Evolutionary conservation across 768 basidiomycete genomes (phyloP).

Genomic region (Russula foetens): DNA sequence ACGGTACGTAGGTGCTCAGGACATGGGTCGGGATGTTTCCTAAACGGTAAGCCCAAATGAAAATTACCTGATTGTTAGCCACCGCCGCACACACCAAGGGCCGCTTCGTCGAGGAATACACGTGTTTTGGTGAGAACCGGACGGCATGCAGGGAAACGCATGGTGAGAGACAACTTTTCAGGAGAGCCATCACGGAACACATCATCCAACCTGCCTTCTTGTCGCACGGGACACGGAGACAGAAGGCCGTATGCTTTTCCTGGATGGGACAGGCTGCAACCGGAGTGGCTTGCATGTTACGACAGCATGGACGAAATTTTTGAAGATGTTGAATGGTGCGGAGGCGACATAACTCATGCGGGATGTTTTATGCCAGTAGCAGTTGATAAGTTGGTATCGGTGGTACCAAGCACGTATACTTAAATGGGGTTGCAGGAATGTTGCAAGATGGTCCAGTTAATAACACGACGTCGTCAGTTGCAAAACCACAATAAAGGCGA

Average conservation of each 20-base stretch:
- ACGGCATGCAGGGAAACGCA: constrained; percentile 5
- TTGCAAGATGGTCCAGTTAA: not conserved
- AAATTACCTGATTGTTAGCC: not conserved
- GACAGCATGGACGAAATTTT: not conserved
- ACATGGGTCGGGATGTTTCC: not conserved
- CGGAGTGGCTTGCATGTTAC: too few relatives aligned
- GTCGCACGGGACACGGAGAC: not conserved
- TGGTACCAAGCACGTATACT: not conserved
- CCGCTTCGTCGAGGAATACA: constrained; percentile 9
- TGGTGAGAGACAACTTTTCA: not conserved
- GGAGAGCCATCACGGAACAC: not conserved
- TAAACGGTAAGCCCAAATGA: not conserved
- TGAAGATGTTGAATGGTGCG: not conserved
- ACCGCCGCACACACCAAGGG: not conserved
- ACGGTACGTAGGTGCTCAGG: not conserved
- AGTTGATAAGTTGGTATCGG: not conserved
- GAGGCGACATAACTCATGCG: not conserved
- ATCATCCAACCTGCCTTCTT: not conserved
- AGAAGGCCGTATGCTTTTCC: not conserved
- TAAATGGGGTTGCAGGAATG: too few relatives aligned
- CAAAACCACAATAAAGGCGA: not conserved
- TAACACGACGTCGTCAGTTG: not conserved
- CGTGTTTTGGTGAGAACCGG: constrained; percentile 8
- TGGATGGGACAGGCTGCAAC: too few relatives aligned
- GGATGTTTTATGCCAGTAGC: not conserved